Base-by-base conservation (phyloP, 169 alveolate species). In the Eimeria maxima region DNA sequence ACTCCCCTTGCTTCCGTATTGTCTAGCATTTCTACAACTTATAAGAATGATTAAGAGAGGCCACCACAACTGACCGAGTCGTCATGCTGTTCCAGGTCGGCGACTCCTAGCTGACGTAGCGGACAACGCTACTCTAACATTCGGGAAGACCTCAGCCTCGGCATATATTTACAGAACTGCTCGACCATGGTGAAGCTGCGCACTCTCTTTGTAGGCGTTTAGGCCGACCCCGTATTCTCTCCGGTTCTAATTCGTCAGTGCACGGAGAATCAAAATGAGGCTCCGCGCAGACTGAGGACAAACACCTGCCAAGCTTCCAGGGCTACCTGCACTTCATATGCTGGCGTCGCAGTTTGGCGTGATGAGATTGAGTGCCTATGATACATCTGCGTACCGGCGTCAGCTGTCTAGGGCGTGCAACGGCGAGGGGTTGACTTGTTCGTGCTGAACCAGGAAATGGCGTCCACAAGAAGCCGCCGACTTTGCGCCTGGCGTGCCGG, bases 401-500 rank as follows among this genome's bases (percentile, higher is more conserved):
- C 20, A 50, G 67, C 67, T 78, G 63, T 45, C 88, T 14, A 11
- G 65, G 67, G 44, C 45, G 44, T 45, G 45, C 65, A 78, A 45
- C 63, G 29, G 84, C 27, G 53, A n/a, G 88, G 38, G n/a, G 44
- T 78, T 78, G 65, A 22, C 88, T 14, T 50, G 11, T 24, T 4
- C 88, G 2, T 14, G 65, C n/a, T 45, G 63, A n/a, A 45, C 42
- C 65, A 47, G 16, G 45, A 45, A 47, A 78, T 78, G 88, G 88
- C 65, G 33, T 14, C 47, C 67, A 44, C 24, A 33, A 78, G 65
- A 44, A 11, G 88, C 3, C 67, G 14, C 65, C 65, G 45, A 16
- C 65, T 78, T 78, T 44, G 88, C 88, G 88, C 76, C 33, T 83
- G 91, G 91, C 53, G 50, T 20, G 42, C 55, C 13, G 29, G 76